Evolutionary conservation across 192 early-diverging fungal genomes (phyloP).

Genomic region (Dimargaris cristalligena): DNA sequence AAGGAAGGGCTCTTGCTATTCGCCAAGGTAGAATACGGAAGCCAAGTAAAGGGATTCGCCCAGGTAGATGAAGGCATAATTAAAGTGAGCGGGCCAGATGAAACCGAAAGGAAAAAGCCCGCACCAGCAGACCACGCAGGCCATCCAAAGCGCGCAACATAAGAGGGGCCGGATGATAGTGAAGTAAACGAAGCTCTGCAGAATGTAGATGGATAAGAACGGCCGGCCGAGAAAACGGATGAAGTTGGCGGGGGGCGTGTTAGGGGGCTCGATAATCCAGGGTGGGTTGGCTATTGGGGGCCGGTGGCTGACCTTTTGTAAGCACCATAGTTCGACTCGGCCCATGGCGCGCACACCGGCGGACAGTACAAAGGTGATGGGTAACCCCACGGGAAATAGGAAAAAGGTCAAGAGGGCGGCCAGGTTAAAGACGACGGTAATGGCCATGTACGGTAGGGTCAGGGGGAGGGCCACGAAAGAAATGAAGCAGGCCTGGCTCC

Average conservation of each 20-base stretch:
- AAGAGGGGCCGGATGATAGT: neutral
- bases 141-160: too few species aligned
- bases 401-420: neutral
- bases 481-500: neutral
- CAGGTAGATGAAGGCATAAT: too few species aligned
- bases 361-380: neutral
- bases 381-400: neutral
- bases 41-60: too few species aligned
- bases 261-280: neutral
- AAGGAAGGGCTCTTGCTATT: too few species aligned
- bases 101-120: too few species aligned
- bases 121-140: too few species aligned
- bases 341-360: neutral
- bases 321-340: neutral
- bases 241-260: neutral
- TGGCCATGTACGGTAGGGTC: neutral
- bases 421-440: neutral
- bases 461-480: neutral
- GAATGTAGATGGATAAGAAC: neutral
- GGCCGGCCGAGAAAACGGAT: neutral
- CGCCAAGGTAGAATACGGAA: too few species aligned
- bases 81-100: too few species aligned
- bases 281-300: neutral
- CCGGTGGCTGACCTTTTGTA: neutral
- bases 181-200: neutral